Evolutionary conservation across 768 basidiomycete species (phyloP).

Genomic region (Russula dissimulans): DNA sequence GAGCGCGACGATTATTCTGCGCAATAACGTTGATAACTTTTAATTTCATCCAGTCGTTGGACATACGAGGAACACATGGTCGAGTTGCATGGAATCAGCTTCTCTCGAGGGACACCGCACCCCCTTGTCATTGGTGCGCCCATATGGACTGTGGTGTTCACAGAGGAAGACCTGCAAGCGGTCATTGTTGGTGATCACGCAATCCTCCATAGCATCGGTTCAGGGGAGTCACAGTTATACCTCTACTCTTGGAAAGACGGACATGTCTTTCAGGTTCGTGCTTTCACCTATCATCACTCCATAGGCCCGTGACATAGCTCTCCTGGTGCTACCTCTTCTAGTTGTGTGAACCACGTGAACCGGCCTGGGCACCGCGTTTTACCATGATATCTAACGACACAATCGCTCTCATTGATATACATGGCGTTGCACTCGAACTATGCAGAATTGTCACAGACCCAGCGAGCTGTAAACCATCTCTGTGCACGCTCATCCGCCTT

Average conservation of each 20-base stretch:
- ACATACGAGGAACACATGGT: background rate
- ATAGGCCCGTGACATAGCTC: background rate
- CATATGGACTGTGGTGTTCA: background rate
- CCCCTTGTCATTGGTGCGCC: background rate
- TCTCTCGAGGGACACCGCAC: background rate
- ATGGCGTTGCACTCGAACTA: background rate
- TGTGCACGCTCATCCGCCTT: background rate
- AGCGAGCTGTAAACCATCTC: background rate
- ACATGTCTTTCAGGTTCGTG: background rate
- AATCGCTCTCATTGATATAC: background rate
- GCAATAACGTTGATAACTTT: background rate
- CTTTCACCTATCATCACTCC: background rate
- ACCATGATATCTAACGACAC: background rate
- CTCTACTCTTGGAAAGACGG: background rate
- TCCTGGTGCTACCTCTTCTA: background rate
- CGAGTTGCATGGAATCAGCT: background rate
- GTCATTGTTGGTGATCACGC: background rate
- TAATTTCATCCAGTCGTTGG: background rate
- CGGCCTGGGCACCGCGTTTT: background rate
- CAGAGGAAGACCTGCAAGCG: too few species aligned
- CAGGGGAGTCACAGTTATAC: background rate
- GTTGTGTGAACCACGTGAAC: background rate
- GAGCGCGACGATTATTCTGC: background rate
- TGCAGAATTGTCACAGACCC: background rate
- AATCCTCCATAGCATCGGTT: too few species aligned